Conservation (phyloP, 164 flowering plant species). For the Annona cherimola region DNA sequence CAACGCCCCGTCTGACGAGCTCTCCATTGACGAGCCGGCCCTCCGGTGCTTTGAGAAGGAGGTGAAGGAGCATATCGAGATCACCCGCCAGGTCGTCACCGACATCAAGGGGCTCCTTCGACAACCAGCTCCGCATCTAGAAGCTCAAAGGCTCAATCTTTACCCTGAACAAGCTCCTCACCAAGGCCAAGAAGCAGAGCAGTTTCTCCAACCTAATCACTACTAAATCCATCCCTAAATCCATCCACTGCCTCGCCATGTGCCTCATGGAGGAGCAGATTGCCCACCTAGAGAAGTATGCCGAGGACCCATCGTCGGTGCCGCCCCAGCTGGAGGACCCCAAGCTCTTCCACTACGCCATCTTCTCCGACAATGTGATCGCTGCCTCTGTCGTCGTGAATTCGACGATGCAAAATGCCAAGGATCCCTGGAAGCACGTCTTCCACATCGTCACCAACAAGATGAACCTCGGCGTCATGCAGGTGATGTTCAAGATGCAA, state of each 20-base stretch:
- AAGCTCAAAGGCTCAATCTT: slow-evolving; percentile 29
- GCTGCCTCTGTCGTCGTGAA: slow-evolving; percentile 33
- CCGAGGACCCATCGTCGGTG: slow-evolving; percentile 4
- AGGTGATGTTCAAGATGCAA: slow-evolving; percentile 26
- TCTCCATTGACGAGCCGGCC: slow-evolving; percentile 10
- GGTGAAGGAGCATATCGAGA: slow-evolving; percentile 15
- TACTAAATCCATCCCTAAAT: slow-evolving; percentile 27
- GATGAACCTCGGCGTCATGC: slow-evolving; percentile 28
- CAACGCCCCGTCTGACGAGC: background rate
- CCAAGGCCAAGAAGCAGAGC: slow-evolving; percentile 28
- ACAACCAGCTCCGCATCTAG: slow-evolving; percentile 30
- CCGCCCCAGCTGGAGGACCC: slow-evolving; percentile 25
- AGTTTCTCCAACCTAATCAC: slow-evolving; percentile 29
- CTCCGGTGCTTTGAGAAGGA: slow-evolving; percentile 20
- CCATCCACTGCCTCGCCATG: slow-evolving; percentile 29
- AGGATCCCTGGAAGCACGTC: slow-evolving; percentile 25
- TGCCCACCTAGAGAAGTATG: slow-evolving; percentile 23
- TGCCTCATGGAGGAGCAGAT: slow-evolving; percentile 25
- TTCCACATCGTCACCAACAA: slow-evolving; percentile 30
- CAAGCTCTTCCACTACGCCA: slow-evolving; percentile 22
- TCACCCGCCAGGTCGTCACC: slow-evolving; percentile 9
- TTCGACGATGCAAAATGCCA: slow-evolving; percentile 24
- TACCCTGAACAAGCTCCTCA: slow-evolving; percentile 22
- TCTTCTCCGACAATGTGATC: slow-evolving; percentile 23
- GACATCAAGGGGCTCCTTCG: slow-evolving; percentile 16